Evolutionary conservation across 1,284 basidiomycete species (phyloP), one percentile per base, ranked within the genome.

Genomic region (Ganoderma boninense): DNA sequence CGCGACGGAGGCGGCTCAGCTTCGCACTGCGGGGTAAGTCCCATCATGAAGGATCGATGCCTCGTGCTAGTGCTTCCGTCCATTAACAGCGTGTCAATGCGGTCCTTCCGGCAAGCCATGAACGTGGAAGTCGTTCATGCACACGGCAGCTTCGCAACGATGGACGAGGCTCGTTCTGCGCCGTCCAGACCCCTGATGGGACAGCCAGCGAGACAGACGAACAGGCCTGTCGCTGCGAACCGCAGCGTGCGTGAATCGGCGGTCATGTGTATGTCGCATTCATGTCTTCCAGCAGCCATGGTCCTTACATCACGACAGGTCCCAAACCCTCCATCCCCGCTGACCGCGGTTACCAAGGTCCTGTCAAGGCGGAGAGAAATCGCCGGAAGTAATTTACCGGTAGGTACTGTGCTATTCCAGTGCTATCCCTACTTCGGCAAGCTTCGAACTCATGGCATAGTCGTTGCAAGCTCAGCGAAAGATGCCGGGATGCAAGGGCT

Each of bases 21-120:
- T 62, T 62, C 40, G 18, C 66, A 59, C 66, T 68, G 62, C 66
- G 66, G 66, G 66, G 62, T 68, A 68, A 68, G 66, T 60, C 57
- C 57, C 38, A n/a, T 38, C 57, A 60, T 60, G 57, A 56, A 64
- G 32, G 56, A 44, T 49, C 56, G 40, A 29, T 44, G 61, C 61
- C 66, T 67, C 61, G 52, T 67, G 66, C 61, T 44, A 63, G 40
- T 63, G 42, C 66, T n/a, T 56, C 66, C 52, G 61, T 16, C 64
- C 23, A 59, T 40, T 54, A 59, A n/a, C 62, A 26, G 46, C 38
- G 18, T 38, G 26, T 49, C 43, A 52, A 8, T 49, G 42, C 16
- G 43, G 42, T 35, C 18, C 32, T 26, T 43, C 26, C 23, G 46
- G 44, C 29, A 32, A 49, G n/a, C n/a, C 6, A 60, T 40, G 18